phyloP scores from a whole-genome alignment of 2,329 filamentous ascomycete genomes.

The Beauveria scarabaeidicola region DNA sequence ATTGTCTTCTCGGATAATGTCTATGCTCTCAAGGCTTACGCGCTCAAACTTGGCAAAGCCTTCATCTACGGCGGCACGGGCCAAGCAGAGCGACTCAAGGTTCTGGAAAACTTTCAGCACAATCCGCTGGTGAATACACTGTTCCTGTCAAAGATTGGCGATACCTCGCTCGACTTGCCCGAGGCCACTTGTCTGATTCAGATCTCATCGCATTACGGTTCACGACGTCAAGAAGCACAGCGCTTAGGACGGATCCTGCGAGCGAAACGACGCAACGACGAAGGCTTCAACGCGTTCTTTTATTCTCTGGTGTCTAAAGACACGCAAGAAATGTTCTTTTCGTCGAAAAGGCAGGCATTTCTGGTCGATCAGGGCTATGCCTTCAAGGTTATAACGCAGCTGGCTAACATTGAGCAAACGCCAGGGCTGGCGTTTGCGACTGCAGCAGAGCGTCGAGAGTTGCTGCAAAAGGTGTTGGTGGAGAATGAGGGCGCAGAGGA shows the following conservation, averaged over 20 bases:
- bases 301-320: constrained; percentile 97
- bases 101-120: constrained; percentile 91
- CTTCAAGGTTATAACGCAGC: constrained; percentile 96
- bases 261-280: constrained; percentile 91
- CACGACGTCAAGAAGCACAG: constrained; percentile 91
- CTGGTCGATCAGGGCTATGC: constrained; percentile 96
- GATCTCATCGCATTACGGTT: constrained; percentile 95
- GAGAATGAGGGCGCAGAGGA: constrained; percentile 72
- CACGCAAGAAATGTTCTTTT: constrained; percentile 96
- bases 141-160: constrained; percentile 94
- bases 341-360: constrained; percentile 92
- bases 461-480: constrained; percentile 81
- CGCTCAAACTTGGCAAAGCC: constrained; percentile 72
- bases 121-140: constrained; percentile 86
- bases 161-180: constrained; percentile 93
- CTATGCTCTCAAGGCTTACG: constrained; percentile 81
- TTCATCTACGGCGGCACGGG: constrained; percentile 88
- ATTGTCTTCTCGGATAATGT: constrained; percentile 98
- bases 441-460: constrained; percentile 70
- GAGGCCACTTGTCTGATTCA: constrained; percentile 96
- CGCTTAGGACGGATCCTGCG: constrained; percentile 85
- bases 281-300: constrained; percentile 98
- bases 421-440: constrained; percentile 73
- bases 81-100: constrained; percentile 75
- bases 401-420: constrained; percentile 82